These are phyloP conservation scores for Collybia mongolica DNA, from an alignment of 768 basidiomycete genomes.

Conservation along the genomic window DNA sequence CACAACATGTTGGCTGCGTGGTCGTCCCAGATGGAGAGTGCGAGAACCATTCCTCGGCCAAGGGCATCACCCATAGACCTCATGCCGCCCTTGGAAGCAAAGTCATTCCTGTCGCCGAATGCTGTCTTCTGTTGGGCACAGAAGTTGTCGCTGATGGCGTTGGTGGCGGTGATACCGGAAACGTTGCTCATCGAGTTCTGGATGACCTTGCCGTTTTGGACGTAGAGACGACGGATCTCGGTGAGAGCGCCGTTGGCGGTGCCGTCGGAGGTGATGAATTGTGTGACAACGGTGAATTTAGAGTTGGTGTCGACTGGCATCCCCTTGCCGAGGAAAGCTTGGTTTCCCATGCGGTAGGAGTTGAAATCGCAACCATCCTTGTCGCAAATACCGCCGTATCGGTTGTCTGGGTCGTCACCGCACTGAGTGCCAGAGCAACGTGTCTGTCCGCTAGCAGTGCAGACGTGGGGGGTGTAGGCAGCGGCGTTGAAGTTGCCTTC, in stretches of 20 bases:
- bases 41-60: slow-evolving; percentile 39
- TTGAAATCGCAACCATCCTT: slow-evolving; percentile 45
- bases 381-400: slow-evolving; percentile 37
- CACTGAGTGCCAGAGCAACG: slow-evolving; percentile 30
- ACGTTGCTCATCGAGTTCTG: slow-evolving; percentile 31
- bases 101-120: slow-evolving; percentile 42
- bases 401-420: slow-evolving; percentile 20
- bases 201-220: slow-evolving; percentile 38
- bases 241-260: slow-evolving; percentile 33
- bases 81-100: slow-evolving; percentile 40
- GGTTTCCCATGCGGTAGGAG: slow-evolving; percentile 40
- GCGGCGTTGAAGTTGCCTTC: slow-evolving; percentile 39
- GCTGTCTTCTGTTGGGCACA: slow-evolving; percentile 38
- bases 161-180: slow-evolving; percentile 26
- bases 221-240: slow-evolving; percentile 42
- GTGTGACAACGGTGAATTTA: slow-evolving; percentile 42
- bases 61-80: slow-evolving; percentile 30
- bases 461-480: slow-evolving; percentile 41
- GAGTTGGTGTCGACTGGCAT: slow-evolving; percentile 34
- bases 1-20: slow-evolving; percentile 23
- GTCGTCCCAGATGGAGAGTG: slow-evolving; percentile 41
- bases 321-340: slow-evolving; percentile 32
- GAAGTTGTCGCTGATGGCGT: slow-evolving; percentile 38
- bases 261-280: slow-evolving; percentile 38
- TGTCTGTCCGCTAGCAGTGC: slow-evolving; percentile 28